Evolutionary conservation across 805 yeast species (phyloP), one percentile per base, ranked within the genome.

Genomic region (Blastobotrys robertii): DNA sequence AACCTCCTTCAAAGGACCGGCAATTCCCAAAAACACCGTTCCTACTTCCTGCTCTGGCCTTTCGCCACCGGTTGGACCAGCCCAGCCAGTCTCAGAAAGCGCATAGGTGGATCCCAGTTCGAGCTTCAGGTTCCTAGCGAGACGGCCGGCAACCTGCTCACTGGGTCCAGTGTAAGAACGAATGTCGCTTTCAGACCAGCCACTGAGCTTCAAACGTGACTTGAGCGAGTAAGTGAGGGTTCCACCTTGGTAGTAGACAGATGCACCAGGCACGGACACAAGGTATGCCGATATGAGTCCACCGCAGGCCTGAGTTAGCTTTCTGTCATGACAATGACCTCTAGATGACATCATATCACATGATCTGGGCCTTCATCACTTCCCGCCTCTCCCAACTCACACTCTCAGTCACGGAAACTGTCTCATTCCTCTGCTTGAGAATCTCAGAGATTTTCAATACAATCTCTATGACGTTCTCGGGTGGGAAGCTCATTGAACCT

Each of bases 101-200:
- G 84, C 86, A 61, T 78, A 85, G 0, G 88, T 82, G 2, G 87
- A 78, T 0, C 94, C 94, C 50, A 84, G 70, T 57, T 85, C 95
- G 47, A 84, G 74, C 55, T 80, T 71, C 43, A 87, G 68, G 50
- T 83, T 84, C 41, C 95, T 69, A 1, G 95, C 95, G 50, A 85
- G 67, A 53, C 84, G 72, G 47, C 77, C 57, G 2, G 83, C 94
- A 12, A 83, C 94, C 37, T 69, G 71, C 52, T 80, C 86, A 34
- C 81, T 72, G 3, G 95, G 94, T 0, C 94, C 95, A 36, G 88
- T 83, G 58, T 84, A 86, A 43, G 69, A 68, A 30, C 68, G 61
- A 16, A 86, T 81, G 40, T 84, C 94, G 14, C 72, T 70, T 34
- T 74, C 74, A 14, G 78, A 68, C 94, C 94, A 85, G 1, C 95